These are phyloP conservation scores for Alternaria atra DNA, from an alignment of 2,329 filamentous ascomycete genomes.

Conservation along the genomic window DNA sequence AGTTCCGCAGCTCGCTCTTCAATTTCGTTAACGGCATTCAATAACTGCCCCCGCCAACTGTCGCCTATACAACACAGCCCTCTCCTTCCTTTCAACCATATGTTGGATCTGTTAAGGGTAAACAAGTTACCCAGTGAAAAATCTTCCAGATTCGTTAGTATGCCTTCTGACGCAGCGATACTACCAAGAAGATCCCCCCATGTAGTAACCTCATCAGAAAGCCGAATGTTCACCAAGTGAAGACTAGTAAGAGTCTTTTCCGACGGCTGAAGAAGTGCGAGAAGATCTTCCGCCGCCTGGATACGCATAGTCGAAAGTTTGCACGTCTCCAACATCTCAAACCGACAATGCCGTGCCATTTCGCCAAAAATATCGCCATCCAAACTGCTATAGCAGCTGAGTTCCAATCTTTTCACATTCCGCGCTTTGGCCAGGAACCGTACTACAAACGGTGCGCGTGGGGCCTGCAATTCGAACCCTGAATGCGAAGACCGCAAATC, in stretches of 20 bases:
- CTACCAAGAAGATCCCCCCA: conserved; percentile 28
- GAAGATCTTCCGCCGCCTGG: conserved; percentile 16
- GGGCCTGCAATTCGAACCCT: conserved; percentile 32
- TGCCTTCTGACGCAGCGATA: conserved; percentile 12
- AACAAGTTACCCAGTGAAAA: conserved; percentile 25
- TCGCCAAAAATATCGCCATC: conserved; percentile 34
- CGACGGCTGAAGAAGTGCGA: conserved; percentile 23
- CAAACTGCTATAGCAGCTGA: conserved; percentile 38
- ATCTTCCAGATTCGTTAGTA: conserved; percentile 14
- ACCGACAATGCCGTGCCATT: conserved; percentile 34
- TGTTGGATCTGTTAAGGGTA: background rate
- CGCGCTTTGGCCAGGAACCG: conserved; percentile 37
- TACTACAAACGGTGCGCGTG: conserved; percentile 36
- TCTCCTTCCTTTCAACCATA: conserved; percentile 15
- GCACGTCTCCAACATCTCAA: conserved; percentile 23
- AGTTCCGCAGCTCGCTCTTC: conserved; percentile 17
- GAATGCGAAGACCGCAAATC: conserved; percentile 38
- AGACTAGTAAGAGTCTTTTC: conserved; percentile 20
- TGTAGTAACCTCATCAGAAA: conserved; percentile 13
- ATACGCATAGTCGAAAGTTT: conserved; percentile 30
- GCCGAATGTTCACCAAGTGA: conserved; percentile 20
- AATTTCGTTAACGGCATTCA: conserved; percentile 7
- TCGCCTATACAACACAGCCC: conserved; percentile 11
- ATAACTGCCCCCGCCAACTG: conserved; percentile 16
- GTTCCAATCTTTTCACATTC: conserved; percentile 23